These are phyloP conservation scores for Coprinopsis sp. DNA, from an alignment of 768 basidiomycete species.

Conservation along the genomic window DNA sequence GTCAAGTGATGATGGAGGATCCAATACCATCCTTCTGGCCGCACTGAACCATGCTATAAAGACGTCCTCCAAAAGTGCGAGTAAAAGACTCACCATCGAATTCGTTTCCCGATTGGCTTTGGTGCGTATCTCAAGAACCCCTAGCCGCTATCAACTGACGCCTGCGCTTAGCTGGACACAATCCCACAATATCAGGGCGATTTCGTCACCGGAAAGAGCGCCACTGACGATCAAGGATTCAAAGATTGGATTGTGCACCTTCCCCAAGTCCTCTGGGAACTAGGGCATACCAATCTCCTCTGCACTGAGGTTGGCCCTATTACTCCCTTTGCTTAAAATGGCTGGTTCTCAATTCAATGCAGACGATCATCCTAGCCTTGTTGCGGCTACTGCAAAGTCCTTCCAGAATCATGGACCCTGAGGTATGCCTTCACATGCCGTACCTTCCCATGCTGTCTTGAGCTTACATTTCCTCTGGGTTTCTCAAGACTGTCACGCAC, in stretches of 20 bases:
- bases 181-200: slow-evolving; percentile 48
- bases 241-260: slow-evolving; percentile 71
- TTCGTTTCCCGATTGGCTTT: slow-evolving; percentile 70
- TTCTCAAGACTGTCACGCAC: slow-evolving; percentile 27
- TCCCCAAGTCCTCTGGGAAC: slow-evolving; percentile 83
- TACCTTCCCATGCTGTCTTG: background rate
- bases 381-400: slow-evolving; percentile 57
- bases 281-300: slow-evolving; percentile 50
- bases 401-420: slow-evolving; percentile 35
- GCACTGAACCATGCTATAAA: slow-evolving; percentile 63
- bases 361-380: slow-evolving; percentile 60
- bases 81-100: slow-evolving; percentile 65
- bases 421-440: slow-evolving; percentile 33
- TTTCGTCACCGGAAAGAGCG: slow-evolving; percentile 33
- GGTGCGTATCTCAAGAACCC: slow-evolving; percentile 38
- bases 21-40: slow-evolving; percentile 43
- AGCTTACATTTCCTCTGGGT: background rate
- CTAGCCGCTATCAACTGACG: background rate
- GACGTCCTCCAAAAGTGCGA: slow-evolving; percentile 52
- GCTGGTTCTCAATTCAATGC: background rate
- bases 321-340: background rate
- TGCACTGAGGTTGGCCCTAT: slow-evolving; percentile 54
- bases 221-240: slow-evolving; percentile 30
- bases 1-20: slow-evolving; percentile 10
- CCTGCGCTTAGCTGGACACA: slow-evolving; percentile 51